A percentile compares a stretch with the other conserved stretches of the same genome.
These are phyloP conservation scores for Populus nigra DNA, from an alignment of 345 rosid species.

Conservation along the genomic window DNA sequence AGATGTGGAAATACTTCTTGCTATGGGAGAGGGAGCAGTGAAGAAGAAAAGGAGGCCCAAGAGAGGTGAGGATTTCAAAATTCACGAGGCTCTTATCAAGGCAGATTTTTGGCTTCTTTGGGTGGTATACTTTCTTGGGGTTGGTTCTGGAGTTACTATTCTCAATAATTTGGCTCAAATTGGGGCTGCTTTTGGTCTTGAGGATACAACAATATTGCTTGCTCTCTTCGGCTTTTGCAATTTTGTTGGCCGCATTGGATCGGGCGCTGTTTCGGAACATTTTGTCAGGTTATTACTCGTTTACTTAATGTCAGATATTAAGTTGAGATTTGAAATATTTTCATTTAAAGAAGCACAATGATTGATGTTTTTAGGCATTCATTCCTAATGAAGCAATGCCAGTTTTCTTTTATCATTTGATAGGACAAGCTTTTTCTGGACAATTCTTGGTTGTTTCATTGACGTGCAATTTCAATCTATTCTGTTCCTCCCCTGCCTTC, in stretches of 20 bases:
- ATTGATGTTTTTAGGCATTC: too few species aligned
- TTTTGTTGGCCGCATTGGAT: conserved; percentile 63
- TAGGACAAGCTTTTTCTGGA: too few species aligned
- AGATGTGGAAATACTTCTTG: conserved; percentile 63
- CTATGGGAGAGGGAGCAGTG: conserved; percentile 68
- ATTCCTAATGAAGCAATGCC: too few species aligned
- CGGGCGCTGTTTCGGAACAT: conserved; percentile 59
- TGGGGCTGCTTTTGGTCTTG: conserved; percentile 56
- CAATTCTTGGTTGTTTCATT: too few species aligned
- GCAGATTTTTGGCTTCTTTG: conserved; percentile 85
- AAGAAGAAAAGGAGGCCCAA: conserved; percentile 64
- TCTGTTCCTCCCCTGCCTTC: too few species aligned
- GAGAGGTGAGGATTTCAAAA: conserved; percentile 67
- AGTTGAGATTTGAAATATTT: too few species aligned
- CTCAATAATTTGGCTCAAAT: conserved; percentile 75
- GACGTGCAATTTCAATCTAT: too few species aligned
- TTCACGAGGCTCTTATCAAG: conserved; percentile 58
- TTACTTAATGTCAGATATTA: too few species aligned
- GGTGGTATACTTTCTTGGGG: conserved; percentile 60
- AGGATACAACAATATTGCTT: conserved; percentile 52
- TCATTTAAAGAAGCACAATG: too few species aligned
- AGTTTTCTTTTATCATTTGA: too few species aligned
- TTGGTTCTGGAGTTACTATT: conserved; percentile 66
- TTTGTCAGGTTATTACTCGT: conserved; percentile 50
- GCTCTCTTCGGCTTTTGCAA: conserved; percentile 70